These are phyloP conservation scores for Hebeloma cylindrosporum DNA, from an alignment of 768 basidiomycete species.

Conservation along the genomic window DNA sequence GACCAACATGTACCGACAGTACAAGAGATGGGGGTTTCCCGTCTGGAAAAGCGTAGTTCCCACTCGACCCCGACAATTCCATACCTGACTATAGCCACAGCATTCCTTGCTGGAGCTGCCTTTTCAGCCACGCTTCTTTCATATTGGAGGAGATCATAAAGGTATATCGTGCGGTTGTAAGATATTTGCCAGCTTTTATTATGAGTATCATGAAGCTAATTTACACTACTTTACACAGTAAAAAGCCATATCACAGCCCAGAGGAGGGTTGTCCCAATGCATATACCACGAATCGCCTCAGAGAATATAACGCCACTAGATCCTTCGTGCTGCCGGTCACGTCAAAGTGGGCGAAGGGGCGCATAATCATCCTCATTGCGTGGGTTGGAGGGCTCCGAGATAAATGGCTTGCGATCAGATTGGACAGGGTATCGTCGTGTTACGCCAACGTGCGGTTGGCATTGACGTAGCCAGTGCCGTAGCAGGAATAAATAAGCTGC, in stretches of 20 bases:
- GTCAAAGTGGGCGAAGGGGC: background rate
- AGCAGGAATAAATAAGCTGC: conserved; percentile 83
- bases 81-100: conserved; percentile 15
- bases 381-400: too few species aligned
- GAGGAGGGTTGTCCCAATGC: too few species aligned
- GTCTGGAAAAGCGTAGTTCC: background rate
- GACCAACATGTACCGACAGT: conserved; percentile 33
- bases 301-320: too few species aligned
- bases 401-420: too few species aligned
- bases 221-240: too few species aligned
- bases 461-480: conserved; percentile 91
- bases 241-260: too few species aligned
- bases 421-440: conserved; percentile 6
- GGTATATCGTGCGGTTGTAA: too few species aligned
- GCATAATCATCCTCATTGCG: background rate
- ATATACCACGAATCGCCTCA: too few species aligned
- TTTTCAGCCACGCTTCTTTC: background rate
- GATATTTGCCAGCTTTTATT: too few species aligned
- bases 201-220: too few species aligned
- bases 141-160: background rate
- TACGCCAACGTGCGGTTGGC: conserved; percentile 76
- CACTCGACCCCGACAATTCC: conserved; percentile 5
- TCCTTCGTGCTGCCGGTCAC: too few species aligned
- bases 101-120: conserved; percentile 19
- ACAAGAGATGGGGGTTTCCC: conserved; percentile 37